Evolutionary conservation across 108 stramenopile genomes (phyloP), one percentile per base, ranked within the genome.

Genomic region (Skeletonema potamos): DNA sequence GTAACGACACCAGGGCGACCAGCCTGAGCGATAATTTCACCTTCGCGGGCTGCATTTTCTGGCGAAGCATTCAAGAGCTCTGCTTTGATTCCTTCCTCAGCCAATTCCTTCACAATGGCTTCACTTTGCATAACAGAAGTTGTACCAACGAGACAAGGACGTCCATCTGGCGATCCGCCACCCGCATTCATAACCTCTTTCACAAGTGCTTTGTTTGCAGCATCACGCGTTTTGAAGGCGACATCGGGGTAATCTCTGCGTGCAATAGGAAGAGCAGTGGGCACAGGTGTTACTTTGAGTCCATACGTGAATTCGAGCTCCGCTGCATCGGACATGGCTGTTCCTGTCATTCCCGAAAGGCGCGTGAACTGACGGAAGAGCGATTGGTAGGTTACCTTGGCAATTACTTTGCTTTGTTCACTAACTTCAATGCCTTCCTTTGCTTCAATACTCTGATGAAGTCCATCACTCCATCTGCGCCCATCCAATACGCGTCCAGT

Each of bases 361-460:
- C 92, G 86, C n/a, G 82, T 82, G 76, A 96, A 98, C 61, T 93
- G 89, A 33, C 92, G 87, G 62, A 97, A 97, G 2, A 97, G 88
- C 9, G 89, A 78, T 86, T 98, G 97, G 76, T 97, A 98, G 3
- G 97, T 98, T 0, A 98, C 95, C 70, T 94, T 96, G 54, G 97
- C 97, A 73, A 96, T 96, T 15, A 97, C 96, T 82, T 94, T 82
- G 62, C 90, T 92, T 72, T 93, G 86, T 65, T 94, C 83, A 68
- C 87, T 90, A 39, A 96, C 93, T 54, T 80, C 72, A 63, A 97
- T 87, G 1, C 95, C 96, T 77, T 98, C 98, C 75, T 92, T 96
- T 20, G 96, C 92, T 82, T 97, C 96, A 72, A 98, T 95, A 71
- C 91, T 92, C 83, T 98, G 96, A 73, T 98, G 98, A 15, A 98